Evolutionary conservation across 2,329 filamentous ascomycete genomes (phyloP).

Genomic region (Neofusicoccum kwambonambiense): DNA sequence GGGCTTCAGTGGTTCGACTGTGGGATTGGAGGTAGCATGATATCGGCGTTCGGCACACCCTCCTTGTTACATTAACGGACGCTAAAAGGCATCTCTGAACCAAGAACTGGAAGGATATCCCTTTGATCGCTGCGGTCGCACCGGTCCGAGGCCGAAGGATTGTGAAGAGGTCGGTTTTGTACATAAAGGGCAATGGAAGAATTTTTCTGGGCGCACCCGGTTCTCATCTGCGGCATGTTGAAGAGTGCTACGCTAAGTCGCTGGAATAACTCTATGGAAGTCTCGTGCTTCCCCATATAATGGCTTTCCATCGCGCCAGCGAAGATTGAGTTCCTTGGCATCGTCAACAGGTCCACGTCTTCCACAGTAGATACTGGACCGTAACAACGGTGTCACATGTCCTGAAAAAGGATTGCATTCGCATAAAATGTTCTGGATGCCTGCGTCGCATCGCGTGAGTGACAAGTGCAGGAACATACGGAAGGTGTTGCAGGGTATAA

Average conservation of each 20-base stretch:
- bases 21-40: slow-evolving; percentile 73
- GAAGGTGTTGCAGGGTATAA: too few species aligned
- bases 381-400: slow-evolving; percentile 38
- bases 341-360: slow-evolving; percentile 19
- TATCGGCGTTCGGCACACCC: slow-evolving; percentile 98
- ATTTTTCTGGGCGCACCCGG: background rate
- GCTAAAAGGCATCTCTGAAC: slow-evolving; percentile 97
- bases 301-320: slow-evolving; percentile 9
- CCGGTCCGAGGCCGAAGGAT: slow-evolving; percentile 26
- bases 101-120: slow-evolving; percentile 54
- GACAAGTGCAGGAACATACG: too few species aligned
- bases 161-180: background rate
- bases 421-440: too few species aligned
- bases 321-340: slow-evolving; percentile 7
- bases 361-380: slow-evolving; percentile 29
- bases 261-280: background rate
- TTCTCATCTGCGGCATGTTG: background rate
- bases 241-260: background rate
- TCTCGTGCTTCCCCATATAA: slow-evolving; percentile 6
- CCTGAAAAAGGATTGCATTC: too few species aligned
- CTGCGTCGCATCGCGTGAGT: too few species aligned
- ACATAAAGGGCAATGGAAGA: slow-evolving; percentile 10
- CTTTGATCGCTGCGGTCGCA: slow-evolving; percentile 11
- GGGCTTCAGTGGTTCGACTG: slow-evolving; percentile 86
- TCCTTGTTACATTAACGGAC: slow-evolving; percentile 97